Conservation (phyloP, 2,329 filamentous ascomycete species). For the Colletotrichum siamense region DNA sequence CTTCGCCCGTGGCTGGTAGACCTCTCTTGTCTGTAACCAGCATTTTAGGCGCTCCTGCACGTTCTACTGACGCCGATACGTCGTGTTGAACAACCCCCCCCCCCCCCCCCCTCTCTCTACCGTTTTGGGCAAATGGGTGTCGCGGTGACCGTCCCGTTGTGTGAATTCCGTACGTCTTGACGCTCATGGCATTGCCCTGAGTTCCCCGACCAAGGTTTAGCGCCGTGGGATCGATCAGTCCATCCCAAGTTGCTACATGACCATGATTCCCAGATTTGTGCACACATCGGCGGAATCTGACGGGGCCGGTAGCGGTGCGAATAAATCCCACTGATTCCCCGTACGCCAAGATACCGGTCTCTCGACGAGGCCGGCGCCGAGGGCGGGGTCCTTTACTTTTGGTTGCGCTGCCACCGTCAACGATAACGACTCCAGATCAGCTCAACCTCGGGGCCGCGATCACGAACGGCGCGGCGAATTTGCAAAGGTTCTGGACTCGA, state of each 20-base stretch:
- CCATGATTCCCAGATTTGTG: background rate
- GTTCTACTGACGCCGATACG: background rate
- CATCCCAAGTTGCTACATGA: background rate
- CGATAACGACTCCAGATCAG: background rate
- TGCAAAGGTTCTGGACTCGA: background rate
- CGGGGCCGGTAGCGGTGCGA: slow-evolving; percentile 1
- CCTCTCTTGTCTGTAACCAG: background rate
- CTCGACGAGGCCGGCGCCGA: slow-evolving; percentile 11
- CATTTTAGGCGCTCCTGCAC: background rate
- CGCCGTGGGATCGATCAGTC: background rate
- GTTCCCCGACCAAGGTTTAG: background rate
- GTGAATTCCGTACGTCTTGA: background rate
- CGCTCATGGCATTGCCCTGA: background rate
- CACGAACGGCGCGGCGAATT: background rate
- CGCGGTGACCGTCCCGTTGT: background rate
- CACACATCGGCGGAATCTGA: slow-evolving; percentile 1
- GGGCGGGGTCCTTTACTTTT: background rate
- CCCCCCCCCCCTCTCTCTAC: no score
- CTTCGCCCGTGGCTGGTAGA: background rate
- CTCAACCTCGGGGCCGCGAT: background rate
- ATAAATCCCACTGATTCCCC: background rate
- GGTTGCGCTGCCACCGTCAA: background rate
- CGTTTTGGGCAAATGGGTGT: background rate
- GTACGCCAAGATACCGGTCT: background rate
- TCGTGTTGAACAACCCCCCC: background rate